Evolutionary conservation across 2,329 filamentous ascomycete species (phyloP), one percentile per base, ranked within the genome.

Genomic region (Pseudonectria foliicola): DNA sequence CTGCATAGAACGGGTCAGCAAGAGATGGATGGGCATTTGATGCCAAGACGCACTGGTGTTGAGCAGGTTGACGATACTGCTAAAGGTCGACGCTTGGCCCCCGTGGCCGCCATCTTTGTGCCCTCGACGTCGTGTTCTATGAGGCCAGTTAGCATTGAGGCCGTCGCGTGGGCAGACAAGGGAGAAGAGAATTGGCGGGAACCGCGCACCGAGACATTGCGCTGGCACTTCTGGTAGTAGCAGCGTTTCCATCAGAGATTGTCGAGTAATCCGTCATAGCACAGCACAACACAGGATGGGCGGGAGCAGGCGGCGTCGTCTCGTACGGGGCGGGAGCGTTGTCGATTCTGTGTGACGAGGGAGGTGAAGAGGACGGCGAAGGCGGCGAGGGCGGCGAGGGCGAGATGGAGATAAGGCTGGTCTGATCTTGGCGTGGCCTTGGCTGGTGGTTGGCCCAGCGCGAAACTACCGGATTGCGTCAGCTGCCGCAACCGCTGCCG

Each of bases 51-150:
- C 72, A 92, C 86, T 98, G 13, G 92, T 98, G 62, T 98, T 98
- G 45, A 96, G 73, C 45, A 98, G 71, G 60, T 98, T 98, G 64
- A 96, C 83, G 47, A 92, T 83, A 58, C 89, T 95, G 66, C 88
- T 95, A 35, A 82, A 61, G 78, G 85, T 94, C 49, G 85, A 84
- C 49, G 92, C 92, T 55, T 89, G 77, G 35, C 92, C 89, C 15
- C 57, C 57, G 39, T 59, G 53, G 40, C 82, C 82, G 37, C 71
- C 75, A 60, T 84, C 78, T 64, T 88, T 88, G 52, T 82, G 80
- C 44, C 73, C 75, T 54, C 79, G 68, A 49, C 71, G 66, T 57
- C 79, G 75, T 54, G 62, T 61, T 60, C 73, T 75, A 41, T n/a
- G 30, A 15, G 25, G 26, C 14, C 27, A 29, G 21, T 36, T 32